These are phyloP conservation scores for Solanum habrochaites DNA, from an alignment of 257 asterid genomes.

Conservation along the genomic window DNA sequence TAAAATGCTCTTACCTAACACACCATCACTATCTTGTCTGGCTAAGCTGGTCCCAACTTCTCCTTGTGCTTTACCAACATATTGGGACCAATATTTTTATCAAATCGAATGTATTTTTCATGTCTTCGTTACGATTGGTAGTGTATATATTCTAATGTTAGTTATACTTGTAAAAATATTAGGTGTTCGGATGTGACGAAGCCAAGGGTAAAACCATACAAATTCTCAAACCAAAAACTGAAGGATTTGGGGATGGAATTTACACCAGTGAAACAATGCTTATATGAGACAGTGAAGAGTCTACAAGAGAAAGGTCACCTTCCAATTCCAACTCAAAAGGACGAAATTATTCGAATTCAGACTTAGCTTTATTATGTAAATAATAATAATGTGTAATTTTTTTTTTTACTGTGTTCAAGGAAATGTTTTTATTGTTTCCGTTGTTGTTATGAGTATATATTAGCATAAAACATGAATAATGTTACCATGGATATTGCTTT, in stretches of 20 bases:
- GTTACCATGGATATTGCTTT: not conserved
- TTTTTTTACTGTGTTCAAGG: not conserved
- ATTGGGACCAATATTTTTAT: not conserved
- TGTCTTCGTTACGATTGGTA: not conserved
- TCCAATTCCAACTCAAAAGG: constrained; percentile 43
- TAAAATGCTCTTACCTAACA: constrained; percentile 1
- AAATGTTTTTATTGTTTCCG: not conserved
- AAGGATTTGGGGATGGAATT: constrained; percentile 77
- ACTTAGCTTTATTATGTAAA: constrained; percentile 2
- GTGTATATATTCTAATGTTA: not conserved
- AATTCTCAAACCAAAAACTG: constrained; percentile 76
- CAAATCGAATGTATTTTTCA: not conserved
- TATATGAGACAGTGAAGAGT: constrained; percentile 76
- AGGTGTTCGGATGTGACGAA: constrained; percentile 84
- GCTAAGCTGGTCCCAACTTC: not conserved
- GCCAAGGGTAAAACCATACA: constrained; percentile 69
- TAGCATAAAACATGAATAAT: not conserved
- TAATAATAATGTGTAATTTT: not conserved
- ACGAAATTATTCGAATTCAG: constrained; percentile 27
- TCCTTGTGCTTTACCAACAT: not conserved
- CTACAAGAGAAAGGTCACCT: constrained; percentile 81
- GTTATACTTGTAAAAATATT: not conserved
- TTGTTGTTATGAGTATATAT: not conserved
- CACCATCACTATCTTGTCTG: not conserved
- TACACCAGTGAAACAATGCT: constrained; percentile 59